These are phyloP conservation scores for Yamadazyma sp. DNA, from an alignment of 805 yeast species.

Conservation along the genomic window DNA sequence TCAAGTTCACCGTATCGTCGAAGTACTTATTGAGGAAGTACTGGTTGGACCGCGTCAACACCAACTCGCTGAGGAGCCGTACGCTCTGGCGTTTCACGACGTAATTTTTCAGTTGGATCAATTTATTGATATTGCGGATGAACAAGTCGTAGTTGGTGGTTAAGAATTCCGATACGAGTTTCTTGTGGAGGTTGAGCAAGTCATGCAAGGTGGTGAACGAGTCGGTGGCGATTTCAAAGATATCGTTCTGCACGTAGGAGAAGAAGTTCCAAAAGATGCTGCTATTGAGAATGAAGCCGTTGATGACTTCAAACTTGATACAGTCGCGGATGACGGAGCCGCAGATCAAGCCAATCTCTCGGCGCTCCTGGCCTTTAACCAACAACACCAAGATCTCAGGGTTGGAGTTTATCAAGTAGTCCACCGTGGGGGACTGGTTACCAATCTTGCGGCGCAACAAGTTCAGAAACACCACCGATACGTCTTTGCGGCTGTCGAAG, in stretches of 20 bases:
- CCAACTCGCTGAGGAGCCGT: conserved; percentile 68
- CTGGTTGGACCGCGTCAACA: conserved; percentile 70
- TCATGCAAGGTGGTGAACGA: conserved; percentile 77
- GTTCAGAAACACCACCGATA: conserved; percentile 67
- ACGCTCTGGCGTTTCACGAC: conserved; percentile 92
- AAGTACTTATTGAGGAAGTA: conserved; percentile 74
- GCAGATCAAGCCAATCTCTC: conserved; percentile 69
- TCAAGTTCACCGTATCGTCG: conserved; percentile 77
- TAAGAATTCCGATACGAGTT: conserved; percentile 70
- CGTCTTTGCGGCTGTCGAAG: conserved; percentile 88
- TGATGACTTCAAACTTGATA: conserved; percentile 70
- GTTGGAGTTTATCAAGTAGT: conserved; percentile 60
- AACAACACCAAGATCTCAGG: conserved; percentile 65
- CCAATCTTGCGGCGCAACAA: conserved; percentile 78
- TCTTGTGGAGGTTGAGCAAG: conserved; percentile 66
- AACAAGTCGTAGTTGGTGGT: conserved; percentile 56
- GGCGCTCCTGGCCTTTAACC: conserved; percentile 69
- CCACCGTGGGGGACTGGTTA: conserved; percentile 80
- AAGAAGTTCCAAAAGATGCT: conserved; percentile 80
- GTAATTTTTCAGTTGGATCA: conserved; percentile 77
- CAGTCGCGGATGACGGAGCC: conserved; percentile 86
- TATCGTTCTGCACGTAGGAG: conserved; percentile 68
- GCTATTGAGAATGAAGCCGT: conserved; percentile 57
- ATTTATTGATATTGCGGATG: conserved; percentile 59
- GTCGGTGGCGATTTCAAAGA: conserved; percentile 90